Base-by-base conservation (phyloP, 1,139 yeast genomes). In the Blastobotrys malaysiensis region DNA sequence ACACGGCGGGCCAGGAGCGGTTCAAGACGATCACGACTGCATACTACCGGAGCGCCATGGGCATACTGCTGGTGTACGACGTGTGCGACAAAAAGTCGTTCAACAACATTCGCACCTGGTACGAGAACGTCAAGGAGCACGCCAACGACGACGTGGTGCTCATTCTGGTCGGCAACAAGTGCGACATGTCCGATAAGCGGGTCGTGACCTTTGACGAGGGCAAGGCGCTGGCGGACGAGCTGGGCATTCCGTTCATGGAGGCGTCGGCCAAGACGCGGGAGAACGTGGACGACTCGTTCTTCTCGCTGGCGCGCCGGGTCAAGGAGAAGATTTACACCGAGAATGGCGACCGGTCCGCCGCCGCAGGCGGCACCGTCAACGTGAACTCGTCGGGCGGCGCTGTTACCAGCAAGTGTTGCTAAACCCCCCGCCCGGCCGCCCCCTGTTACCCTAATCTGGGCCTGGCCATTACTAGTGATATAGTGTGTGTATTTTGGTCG, bases 21-120 rank as follows among this genome's bases (percentile, higher is more conserved):
- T 93, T 93, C 77, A 84, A 98, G 76, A 93, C 99, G 55, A 93
- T 93, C 75, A 95, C 99, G 9, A 88, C 97, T 13, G 89, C 98
- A 11, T 93, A 95, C 77, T 93, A 95, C 76, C 83, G 99, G 73
- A 97, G 98, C 55, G 99, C 99, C 57, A 89, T 90, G 95, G 99
- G 99, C 59, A 93, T 95, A 69, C 83, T 93, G 57, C 81, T 93
- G 63, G 96, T 93, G 51, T 93, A 93, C 73, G 99, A 93, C 72
- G 98, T 93, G 54, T 87, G 96, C 44, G 98, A 95, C 72, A 90
- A 90, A 65, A 83, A 95, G 73, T 87, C 97, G 46, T 95, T 93
- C 74, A 90, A 86, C 65, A 83, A 82, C 65, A 77, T 82, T 61
- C 89, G 89, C 69, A 88, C 88, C 64, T 93, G 99, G 99, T 88